A percentile compares a stretch with the other conserved stretches of the same genome.
phyloP scores from a whole-genome alignment of 371 early-diverging fungal genomes.

The Nematocida displodere region DNA sequence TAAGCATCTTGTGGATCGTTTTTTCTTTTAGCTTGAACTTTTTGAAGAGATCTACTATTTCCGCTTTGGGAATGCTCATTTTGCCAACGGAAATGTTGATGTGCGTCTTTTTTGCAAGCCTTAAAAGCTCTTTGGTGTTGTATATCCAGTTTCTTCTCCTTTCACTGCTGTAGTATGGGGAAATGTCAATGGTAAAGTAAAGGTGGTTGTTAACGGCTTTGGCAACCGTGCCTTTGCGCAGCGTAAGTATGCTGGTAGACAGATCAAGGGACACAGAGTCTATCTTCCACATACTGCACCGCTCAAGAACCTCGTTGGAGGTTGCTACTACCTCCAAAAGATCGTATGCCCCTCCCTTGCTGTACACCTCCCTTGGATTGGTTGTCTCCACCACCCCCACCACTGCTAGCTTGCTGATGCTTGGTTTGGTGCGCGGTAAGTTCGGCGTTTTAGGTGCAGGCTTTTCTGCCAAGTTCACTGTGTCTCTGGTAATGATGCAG shows the following conservation, averaged over 20 bases:
- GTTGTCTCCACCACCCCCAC: neutral
- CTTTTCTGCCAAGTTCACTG: no score
- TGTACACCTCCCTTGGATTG: conserved; percentile 12
- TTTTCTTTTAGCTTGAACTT: conserved; percentile 29
- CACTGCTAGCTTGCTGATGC: conserved; percentile 4
- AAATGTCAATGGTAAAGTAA: conserved; percentile 25
- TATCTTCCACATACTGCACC: conserved; percentile 17
- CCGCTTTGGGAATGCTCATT: neutral
- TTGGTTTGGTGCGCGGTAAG: neutral
- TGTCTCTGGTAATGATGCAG: no score
- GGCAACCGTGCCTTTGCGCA: conserved; percentile 10
- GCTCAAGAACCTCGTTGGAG: neutral
- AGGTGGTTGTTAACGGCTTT: neutral
- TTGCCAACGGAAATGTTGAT: neutral
- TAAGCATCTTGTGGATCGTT: neutral
- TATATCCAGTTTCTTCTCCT: conserved; percentile 19
- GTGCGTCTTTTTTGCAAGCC: conserved; percentile 12
- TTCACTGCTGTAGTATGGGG: neutral
- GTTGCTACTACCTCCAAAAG: conserved; percentile 14
- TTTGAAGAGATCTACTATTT: conserved; percentile 11
- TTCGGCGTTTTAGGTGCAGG: neutral
- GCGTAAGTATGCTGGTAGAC: neutral
- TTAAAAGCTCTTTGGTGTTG: conserved; percentile 30
- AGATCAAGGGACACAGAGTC: conserved; percentile 9
- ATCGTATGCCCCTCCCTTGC: neutral